These are phyloP conservation scores for Penicillium digitatum DNA, from an alignment of 2,329 filamentous ascomycete genomes.

Conservation along the genomic window DNA sequence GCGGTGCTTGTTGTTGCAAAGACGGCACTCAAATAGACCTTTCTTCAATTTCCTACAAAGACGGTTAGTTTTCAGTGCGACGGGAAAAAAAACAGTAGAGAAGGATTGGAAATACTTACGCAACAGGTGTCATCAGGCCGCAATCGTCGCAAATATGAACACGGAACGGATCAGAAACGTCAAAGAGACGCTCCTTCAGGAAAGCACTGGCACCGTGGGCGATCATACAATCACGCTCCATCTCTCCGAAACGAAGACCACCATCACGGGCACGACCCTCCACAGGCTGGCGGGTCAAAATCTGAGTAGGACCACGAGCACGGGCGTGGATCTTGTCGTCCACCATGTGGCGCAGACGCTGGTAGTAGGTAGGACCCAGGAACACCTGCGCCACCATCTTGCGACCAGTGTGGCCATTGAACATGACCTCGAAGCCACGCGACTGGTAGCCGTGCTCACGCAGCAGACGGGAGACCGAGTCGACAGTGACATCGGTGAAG, in stretches of 20 bases:
- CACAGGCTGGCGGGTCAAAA: constrained; percentile 93
- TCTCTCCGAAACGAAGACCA: constrained; percentile 98
- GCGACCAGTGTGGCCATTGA: constrained; percentile 92
- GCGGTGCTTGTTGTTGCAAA: constrained; percentile 98
- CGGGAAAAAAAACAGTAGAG: neutral
- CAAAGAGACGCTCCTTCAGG: constrained; percentile 94
- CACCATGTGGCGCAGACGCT: constrained; percentile 98
- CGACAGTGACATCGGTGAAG: constrained; percentile 95
- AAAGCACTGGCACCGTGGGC: constrained; percentile 97
- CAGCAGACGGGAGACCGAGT: constrained; percentile 81
- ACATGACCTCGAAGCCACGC: constrained; percentile 97
- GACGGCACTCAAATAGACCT: constrained; percentile 91
- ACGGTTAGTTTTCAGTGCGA: constrained; percentile 9
- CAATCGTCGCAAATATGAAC: constrained; percentile 99
- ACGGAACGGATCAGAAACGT: constrained; percentile 95
- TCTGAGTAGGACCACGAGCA: constrained; percentile 92
- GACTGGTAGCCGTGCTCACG: constrained; percentile 91
- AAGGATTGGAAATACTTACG: constrained; percentile 67
- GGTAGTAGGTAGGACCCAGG: constrained; percentile 97
- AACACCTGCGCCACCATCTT: constrained; percentile 95
- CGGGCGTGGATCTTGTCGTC: constrained; percentile 99
- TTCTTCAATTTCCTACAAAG: constrained; percentile 76
- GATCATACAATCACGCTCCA: constrained; percentile 99
- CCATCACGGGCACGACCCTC: constrained; percentile 97
- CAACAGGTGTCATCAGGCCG: constrained; percentile 97